Percentiles rank a stretch among this genome's conserved stretches.
phyloP scores from a whole-genome alignment of 768 basidiomycete species.

The Rhizopogon rudus region DNA sequence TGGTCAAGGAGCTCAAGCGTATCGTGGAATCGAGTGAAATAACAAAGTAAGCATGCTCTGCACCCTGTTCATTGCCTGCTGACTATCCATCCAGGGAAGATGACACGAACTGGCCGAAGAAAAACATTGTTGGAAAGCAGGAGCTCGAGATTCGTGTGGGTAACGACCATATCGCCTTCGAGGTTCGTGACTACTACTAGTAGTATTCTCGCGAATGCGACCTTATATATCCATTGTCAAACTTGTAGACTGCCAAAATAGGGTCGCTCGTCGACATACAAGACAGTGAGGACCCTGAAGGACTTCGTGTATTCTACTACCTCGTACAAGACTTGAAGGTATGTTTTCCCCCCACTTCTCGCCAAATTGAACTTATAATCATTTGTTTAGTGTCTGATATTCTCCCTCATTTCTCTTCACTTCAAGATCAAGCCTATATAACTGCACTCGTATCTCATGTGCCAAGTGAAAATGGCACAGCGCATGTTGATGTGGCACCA shows the following conservation, averaged over 20 bases:
- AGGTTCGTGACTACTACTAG: constrained; percentile 46
- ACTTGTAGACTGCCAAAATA: constrained; percentile 90
- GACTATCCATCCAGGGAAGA: constrained; percentile 71
- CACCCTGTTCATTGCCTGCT: neutral
- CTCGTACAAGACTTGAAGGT: constrained; percentile 97
- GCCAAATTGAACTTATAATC: constrained; percentile 1
- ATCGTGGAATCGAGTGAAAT: constrained; percentile 94
- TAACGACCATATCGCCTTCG: constrained; percentile 94
- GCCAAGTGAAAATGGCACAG: neutral
- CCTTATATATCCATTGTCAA: neutral
- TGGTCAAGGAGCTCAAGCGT: constrained; percentile 91
- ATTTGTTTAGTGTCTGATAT: constrained; percentile 79
- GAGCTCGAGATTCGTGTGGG: constrained; percentile 94
- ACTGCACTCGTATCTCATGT: constrained; percentile 6
- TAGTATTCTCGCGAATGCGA: neutral
- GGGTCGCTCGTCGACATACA: constrained; percentile 95
- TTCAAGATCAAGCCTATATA: constrained; percentile 99
- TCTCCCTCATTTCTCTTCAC: constrained; percentile 96
- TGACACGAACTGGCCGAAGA: constrained; percentile 97
- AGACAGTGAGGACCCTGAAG: constrained; percentile 96
- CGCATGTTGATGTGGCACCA: neutral
- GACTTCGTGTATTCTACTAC: constrained; percentile 96
- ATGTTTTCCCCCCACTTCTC: constrained; percentile 12
- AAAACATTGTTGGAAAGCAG: constrained; percentile 98
- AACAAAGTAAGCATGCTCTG: constrained; percentile 57